Evolutionary conservation across 2,329 filamentous ascomycete species (phyloP).

Genomic region (Paecilomyces formosus): DNA sequence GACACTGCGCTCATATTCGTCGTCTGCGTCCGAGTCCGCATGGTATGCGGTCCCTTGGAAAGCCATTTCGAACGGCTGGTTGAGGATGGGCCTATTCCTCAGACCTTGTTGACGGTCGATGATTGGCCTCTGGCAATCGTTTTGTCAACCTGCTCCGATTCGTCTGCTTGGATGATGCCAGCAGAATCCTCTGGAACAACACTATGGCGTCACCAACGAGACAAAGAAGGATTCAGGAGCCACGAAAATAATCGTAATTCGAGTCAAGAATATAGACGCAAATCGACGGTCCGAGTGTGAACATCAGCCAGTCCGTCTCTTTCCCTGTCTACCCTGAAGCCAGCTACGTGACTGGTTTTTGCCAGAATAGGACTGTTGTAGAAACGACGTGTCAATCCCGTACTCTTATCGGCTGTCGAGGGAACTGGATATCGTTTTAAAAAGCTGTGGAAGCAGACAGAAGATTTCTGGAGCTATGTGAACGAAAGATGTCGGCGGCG

Average conservation of each 20-base stretch:
- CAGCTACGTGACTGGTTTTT: neutral
- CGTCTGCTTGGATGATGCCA: neutral
- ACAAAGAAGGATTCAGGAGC: neutral
- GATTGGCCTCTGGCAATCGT: neutral
- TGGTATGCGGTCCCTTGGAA: conserved; percentile 45
- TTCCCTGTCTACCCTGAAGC: neutral
- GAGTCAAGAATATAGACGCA: neutral
- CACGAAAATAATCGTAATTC: neutral
- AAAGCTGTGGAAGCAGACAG: neutral
- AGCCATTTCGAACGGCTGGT: conserved; percentile 24
- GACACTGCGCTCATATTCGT: conserved; percentile 57
- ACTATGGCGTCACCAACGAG: neutral
- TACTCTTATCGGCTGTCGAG: neutral
- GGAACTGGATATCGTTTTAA: neutral
- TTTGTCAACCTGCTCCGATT: neutral
- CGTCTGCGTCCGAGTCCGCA: conserved; percentile 58
- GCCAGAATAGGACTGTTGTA: neutral
- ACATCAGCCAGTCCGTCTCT: neutral
- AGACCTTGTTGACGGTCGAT: neutral
- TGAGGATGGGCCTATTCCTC: neutral
- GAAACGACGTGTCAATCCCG: neutral
- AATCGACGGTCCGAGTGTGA: neutral
- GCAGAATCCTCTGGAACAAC: neutral
- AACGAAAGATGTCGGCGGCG: neutral
- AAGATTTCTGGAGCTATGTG: neutral